These are phyloP conservation scores for Populus tremula DNA, from an alignment of 345 rosid genomes.

Conservation along the genomic window DNA sequence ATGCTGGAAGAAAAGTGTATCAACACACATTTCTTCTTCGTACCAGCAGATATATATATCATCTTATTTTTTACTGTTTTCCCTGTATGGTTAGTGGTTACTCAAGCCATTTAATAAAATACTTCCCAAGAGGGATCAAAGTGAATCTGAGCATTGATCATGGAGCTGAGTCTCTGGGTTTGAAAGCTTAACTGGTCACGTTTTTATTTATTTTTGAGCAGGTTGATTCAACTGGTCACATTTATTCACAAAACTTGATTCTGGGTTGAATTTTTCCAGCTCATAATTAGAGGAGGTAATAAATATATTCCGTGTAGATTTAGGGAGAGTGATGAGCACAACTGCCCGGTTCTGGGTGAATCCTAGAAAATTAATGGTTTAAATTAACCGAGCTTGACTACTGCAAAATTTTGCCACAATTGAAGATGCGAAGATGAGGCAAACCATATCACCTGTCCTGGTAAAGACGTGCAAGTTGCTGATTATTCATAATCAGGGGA, in stretches of 20 bases:
- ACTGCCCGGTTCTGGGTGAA: not conserved
- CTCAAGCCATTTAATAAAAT: not conserved
- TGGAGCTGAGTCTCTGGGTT: not conserved
- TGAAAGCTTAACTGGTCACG: not conserved
- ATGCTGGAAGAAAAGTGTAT: slow-evolving; percentile 5
- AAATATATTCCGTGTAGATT: not conserved
- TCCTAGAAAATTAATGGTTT: not conserved
- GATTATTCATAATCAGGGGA: not conserved
- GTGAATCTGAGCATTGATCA: not conserved
- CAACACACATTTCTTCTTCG: not conserved
- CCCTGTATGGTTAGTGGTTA: not conserved
- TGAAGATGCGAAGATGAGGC: not conserved
- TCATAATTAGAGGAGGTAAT: not conserved
- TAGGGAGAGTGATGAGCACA: not conserved
- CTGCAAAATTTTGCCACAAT: not conserved
- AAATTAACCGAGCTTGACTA: not conserved
- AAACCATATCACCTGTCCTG: not conserved
- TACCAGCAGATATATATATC: not conserved
- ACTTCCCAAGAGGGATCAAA: not conserved
- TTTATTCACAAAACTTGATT: not conserved
- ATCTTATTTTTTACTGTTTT: not conserved
- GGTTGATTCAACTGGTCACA: not conserved
- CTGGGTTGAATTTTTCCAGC: not conserved
- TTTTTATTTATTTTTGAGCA: not conserved
- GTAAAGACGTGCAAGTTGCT: not conserved